Evolutionary conservation across 2,329 filamentous ascomycete genomes (phyloP).

Genomic region (Aphanoascus verrucosus): DNA sequence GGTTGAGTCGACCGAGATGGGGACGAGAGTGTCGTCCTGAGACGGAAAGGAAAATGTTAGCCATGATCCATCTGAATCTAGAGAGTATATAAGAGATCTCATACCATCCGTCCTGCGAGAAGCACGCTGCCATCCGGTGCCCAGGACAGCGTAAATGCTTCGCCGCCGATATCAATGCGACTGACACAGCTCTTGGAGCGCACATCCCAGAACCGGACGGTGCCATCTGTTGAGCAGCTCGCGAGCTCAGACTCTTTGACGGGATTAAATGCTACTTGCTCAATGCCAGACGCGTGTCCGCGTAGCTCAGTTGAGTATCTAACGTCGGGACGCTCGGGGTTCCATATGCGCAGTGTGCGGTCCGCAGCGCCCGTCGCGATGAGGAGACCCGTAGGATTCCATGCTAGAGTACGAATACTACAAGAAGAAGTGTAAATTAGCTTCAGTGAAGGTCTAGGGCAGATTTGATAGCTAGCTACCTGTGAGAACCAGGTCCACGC

Average conservation of each 20-base stretch:
- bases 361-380: conserved; percentile 84
- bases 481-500: conserved; percentile 46
- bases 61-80: not conserved
- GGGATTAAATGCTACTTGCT: conserved; percentile 42
- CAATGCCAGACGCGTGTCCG: conserved; percentile 38
- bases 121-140: conserved; percentile 38
- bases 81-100: not conserved
- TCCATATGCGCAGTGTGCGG: conserved; percentile 87
- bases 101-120: conserved; percentile 40
- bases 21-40: conserved; percentile 40
- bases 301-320: conserved; percentile 41
- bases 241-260: conserved; percentile 41
- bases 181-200: conserved; percentile 39
- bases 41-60: conserved; percentile 7
- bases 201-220: conserved; percentile 43
- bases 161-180: conserved; percentile 40
- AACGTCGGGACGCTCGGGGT: conserved; percentile 43
- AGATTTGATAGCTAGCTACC: conserved; percentile 35
- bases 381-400: conserved; percentile 75
- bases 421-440: conserved; percentile 15
- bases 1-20: conserved; percentile 33
- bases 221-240: conserved; percentile 41
- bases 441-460: not conserved
- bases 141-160: conserved; percentile 41
- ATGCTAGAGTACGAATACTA: conserved; percentile 69